Percentiles rank a stretch among this genome's conserved stretches.
These are phyloP conservation scores for Striga hermonthica DNA, from an alignment of 305 asterid species.

Conservation along the genomic window DNA sequence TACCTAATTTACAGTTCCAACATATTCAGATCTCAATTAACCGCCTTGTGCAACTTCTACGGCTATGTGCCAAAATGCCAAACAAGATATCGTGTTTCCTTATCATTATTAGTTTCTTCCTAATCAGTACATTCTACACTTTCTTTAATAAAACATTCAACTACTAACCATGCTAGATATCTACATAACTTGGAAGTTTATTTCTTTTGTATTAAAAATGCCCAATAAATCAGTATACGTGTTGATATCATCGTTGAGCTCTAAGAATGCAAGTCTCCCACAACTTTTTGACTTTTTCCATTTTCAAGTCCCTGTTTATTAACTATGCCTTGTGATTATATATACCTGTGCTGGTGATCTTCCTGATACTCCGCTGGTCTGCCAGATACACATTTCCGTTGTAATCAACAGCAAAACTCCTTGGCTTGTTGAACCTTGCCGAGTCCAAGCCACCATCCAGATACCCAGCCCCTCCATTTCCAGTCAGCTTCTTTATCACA, in stretches of 20 bases:
- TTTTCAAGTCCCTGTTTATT: background rate
- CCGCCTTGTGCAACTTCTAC: background rate
- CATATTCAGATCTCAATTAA: background rate
- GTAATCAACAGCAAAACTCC: constrained; percentile 69
- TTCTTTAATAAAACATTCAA: background rate
- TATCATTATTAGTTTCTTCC: background rate
- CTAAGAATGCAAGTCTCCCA: background rate
- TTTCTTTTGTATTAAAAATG: background rate
- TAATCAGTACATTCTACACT: background rate
- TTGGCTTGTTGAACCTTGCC: constrained; percentile 60
- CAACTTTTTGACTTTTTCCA: background rate
- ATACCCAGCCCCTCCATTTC: constrained; percentile 46
- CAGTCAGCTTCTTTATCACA: constrained; percentile 53
- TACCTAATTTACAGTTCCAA: background rate
- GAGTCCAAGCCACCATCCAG: constrained; percentile 66
- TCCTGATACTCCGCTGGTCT: constrained; percentile 59
- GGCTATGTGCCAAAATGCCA: background rate
- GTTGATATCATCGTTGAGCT: background rate
- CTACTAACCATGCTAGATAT: background rate
- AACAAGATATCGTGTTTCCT: background rate
- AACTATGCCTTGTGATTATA: background rate
- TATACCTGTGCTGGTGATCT: constrained; percentile 66
- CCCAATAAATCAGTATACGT: background rate
- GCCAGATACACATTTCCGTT: constrained; percentile 78
- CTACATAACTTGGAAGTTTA: background rate